phyloP scores from a whole-genome alignment of 2,329 filamentous ascomycete species.

The Diaporthe citrichinensis region DNA sequence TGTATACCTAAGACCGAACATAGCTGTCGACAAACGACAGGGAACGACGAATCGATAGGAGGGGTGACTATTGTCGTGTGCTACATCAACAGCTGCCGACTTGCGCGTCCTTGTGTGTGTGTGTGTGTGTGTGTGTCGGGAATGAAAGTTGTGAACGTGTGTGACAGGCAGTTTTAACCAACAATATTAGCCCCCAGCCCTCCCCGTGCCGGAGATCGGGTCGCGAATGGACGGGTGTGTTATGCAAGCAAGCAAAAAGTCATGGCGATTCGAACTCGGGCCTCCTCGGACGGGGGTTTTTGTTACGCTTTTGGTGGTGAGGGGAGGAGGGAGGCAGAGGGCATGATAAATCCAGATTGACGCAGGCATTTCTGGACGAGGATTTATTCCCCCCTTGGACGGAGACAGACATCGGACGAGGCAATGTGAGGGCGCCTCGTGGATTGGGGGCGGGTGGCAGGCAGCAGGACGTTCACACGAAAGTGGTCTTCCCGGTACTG shows the following conservation, averaged over 20 bases:
- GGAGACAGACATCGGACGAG: slow-evolving; percentile 6
- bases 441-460: too few relatives aligned
- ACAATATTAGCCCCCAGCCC: background rate
- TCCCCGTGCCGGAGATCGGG: background rate
- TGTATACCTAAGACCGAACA: slow-evolving; percentile 13
- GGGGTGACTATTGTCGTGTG: background rate
- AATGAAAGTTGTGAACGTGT: background rate
- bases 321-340: too few relatives aligned
- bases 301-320: background rate
- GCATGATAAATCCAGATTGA: background rate
- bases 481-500: background rate
- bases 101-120: background rate
- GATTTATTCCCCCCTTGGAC: background rate
- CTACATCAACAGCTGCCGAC: slow-evolving; percentile 17
- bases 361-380: background rate
- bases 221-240: background rate
- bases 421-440: background rate
- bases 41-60: slow-evolving; percentile 6
- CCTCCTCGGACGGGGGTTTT: background rate
- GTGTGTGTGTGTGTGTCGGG: slow-evolving; percentile 7
- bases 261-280: background rate
- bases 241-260: background rate
- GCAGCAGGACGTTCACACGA: background rate
- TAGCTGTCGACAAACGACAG: slow-evolving; percentile 12
- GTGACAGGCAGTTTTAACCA: background rate